Percentiles rank a stretch among this genome's conserved stretches.
Evolutionary conservation across 1,284 basidiomycete species (phyloP).

Genomic region (Lentinula novae-zelandiae): DNA sequence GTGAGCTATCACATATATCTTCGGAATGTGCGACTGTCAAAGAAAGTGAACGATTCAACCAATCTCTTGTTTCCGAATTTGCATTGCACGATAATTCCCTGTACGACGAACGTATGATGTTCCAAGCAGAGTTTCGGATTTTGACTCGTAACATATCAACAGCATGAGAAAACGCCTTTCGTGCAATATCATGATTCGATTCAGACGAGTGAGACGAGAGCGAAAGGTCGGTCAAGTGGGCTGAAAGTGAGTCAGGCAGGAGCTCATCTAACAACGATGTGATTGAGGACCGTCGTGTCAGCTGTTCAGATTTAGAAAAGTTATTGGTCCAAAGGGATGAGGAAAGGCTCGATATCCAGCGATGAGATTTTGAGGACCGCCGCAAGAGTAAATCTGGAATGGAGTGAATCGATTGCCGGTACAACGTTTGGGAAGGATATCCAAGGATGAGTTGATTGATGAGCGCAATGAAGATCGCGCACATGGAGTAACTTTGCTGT

Average conservation of each 20-base stretch:
- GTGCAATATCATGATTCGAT: constrained; percentile 26
- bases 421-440: constrained; percentile 60
- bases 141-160: constrained; percentile 45
- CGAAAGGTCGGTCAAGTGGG: background rate
- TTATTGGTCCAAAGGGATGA: constrained; percentile 45
- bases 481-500: constrained; percentile 21
- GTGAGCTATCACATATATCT: constrained; percentile 20
- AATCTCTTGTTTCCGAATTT: constrained; percentile 36
- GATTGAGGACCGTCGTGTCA: constrained; percentile 33
- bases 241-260: background rate
- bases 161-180: constrained; percentile 40
- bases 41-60: constrained; percentile 49
- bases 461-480: constrained; percentile 41
- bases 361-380: constrained; percentile 27
- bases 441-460: constrained; percentile 49
- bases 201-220: background rate
- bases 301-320: constrained; percentile 44
- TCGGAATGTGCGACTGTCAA: constrained; percentile 22
- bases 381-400: constrained; percentile 37
- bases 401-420: constrained; percentile 40
- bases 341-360: constrained; percentile 48
- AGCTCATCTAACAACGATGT: constrained; percentile 12
- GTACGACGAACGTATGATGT: constrained; percentile 58
- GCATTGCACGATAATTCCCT: constrained; percentile 50
- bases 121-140: constrained; percentile 53